These are phyloP conservation scores for Mycena pura DNA, from an alignment of 768 basidiomycete species.

Conservation along the genomic window DNA sequence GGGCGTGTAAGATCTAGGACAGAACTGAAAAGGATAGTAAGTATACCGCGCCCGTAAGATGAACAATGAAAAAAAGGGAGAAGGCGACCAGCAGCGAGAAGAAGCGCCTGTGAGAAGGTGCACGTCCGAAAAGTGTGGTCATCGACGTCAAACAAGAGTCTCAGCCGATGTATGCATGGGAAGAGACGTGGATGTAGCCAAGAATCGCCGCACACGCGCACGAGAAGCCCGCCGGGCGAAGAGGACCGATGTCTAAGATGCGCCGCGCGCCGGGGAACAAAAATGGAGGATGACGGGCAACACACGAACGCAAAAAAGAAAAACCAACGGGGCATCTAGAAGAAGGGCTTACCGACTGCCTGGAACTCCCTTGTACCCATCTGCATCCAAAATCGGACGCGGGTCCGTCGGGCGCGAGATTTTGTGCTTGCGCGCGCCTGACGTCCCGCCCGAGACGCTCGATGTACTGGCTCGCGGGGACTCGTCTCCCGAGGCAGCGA, in stretches of 20 bases:
- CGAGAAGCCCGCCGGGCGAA: neutral
- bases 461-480: constrained; percentile 21
- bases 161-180: no score
- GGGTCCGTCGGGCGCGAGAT: constrained; percentile 88
- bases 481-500: neutral
- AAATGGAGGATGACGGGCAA: neutral
- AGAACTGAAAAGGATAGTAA: constrained; percentile 1
- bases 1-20: constrained; percentile 26
- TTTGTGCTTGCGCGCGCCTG: constrained; percentile 63
- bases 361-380: constrained; percentile 47
- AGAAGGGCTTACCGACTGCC: constrained; percentile 53
- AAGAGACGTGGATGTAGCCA: neutral
- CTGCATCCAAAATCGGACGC: constrained; percentile 71
- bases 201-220: neutral
- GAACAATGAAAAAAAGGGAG: neutral
- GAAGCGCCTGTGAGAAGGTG: neutral
- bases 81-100: neutral
- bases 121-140: neutral
- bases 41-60: neutral
- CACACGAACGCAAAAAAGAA: neutral
- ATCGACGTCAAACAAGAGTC: neutral
- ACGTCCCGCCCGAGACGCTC: constrained; percentile 23
- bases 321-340: no score
- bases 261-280: neutral
- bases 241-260: neutral